Conservation (phyloP, 2,329 filamentous ascomycete genomes). For the Colletotrichum euphorbiae region DNA sequence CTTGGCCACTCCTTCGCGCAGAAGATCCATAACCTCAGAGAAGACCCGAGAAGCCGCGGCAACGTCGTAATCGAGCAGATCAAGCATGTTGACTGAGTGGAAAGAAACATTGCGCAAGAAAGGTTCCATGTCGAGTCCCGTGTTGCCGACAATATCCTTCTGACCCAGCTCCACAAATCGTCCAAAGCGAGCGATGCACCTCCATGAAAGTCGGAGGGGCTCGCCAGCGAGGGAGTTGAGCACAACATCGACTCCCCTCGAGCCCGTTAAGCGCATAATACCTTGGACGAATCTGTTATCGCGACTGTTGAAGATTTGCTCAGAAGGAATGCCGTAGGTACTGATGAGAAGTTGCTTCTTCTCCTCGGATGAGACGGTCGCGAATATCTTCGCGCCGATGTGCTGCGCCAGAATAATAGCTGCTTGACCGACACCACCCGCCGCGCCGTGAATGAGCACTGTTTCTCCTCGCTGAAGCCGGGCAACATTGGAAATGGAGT, state of each 20-base stretch:
- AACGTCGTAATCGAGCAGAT: conserved; percentile 45
- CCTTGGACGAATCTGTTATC: conserved; percentile 43
- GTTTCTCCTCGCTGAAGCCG: not conserved
- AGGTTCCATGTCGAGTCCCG: conserved; percentile 41
- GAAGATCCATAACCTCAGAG: conserved; percentile 43
- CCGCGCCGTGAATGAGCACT: conserved; percentile 14
- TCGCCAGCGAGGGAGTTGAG: conserved; percentile 50
- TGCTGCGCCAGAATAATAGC: not conserved
- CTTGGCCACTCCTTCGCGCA: not conserved
- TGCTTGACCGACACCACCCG: conserved; percentile 5
- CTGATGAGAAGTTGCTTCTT: conserved; percentile 42
- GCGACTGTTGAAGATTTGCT: conserved; percentile 30
- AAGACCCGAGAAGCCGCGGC: conserved; percentile 44
- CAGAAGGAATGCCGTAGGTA: not conserved
- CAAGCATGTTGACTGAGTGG: not conserved
- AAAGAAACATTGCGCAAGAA: not conserved
- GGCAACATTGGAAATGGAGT: too few relatives aligned
- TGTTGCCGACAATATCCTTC: conserved; percentile 45
- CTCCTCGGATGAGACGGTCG: conserved; percentile 45
- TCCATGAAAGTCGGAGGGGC: not conserved
- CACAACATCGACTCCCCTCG: conserved; percentile 45
- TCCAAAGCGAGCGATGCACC: conserved; percentile 38
- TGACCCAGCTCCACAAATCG: conserved; percentile 50
- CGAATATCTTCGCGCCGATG: conserved; percentile 39
- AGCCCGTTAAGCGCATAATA: conserved; percentile 41